Evolutionary conservation across 176 grass and related monocot species (phyloP), one percentile per base, ranked within the genome.

Genomic region (Typha latifolia): DNA sequence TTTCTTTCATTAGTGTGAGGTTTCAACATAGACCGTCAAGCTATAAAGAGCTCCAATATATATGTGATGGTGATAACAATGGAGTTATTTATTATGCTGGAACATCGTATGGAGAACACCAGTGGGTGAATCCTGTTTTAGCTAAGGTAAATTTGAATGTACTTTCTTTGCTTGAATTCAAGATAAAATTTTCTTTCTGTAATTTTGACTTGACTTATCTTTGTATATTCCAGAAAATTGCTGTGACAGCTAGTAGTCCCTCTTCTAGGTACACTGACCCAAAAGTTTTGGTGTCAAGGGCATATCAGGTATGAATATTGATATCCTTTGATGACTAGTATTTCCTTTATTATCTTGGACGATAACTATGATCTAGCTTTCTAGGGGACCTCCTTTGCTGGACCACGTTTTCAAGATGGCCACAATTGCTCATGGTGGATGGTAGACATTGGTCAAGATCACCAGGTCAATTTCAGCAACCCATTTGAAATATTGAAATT

Each of bases 61-160:
- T 96, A 75, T 89, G 80, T 75, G 93, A 91, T 70, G 88, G 93
- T 37, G 93, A 96, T 72, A 89, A 78, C 50, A 96, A 91, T 49
- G 93, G 88, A 62, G 85, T 91, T 49, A 75, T 96, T 53, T 91
- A 96, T 72, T 91, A 89, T 86, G 74, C 93, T 49, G 93, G 88
- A 48, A 91, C 88, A 5, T 96, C 93, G 66, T 96, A 86, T 15
- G 88, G 88, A 51, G 80, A 82, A 66, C 93, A 96, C 77, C 80
- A 84, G 52, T 96, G 93, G 93, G 90, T 96, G 56, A 96, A 96
- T 82, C 93, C 93, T 86, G 85, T 96, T 78, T 73, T 96, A 77
- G 63, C 82, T 64, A 91, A 82, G 93, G 93, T 91, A 76, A 86
- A 71, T 24, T 57, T 49, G 66, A 29, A 3, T 2, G 48, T 53